Evolutionary conservation across 371 early-diverging fungal genomes (phyloP).

Genomic region (Dichotomocladium elegans): DNA sequence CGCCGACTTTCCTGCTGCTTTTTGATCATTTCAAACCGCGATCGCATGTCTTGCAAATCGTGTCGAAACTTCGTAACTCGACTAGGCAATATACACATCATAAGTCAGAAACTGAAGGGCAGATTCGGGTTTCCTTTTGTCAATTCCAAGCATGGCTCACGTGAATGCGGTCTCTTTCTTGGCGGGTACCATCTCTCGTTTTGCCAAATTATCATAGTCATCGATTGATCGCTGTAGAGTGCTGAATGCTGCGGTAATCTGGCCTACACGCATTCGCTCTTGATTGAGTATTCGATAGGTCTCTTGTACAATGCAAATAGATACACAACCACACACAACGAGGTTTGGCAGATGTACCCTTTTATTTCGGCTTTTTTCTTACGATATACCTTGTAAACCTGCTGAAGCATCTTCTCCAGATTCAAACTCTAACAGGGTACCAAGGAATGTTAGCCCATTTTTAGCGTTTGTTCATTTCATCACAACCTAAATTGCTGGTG

Average conservation of each 20-base stretch:
- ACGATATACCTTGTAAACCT: slow-evolving; percentile 54
- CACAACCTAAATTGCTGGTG: too few species aligned
- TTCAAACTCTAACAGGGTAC: slow-evolving; percentile 38
- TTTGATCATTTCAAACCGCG: slow-evolving; percentile 53
- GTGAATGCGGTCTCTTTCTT: slow-evolving; percentile 73
- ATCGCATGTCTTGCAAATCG: slow-evolving; percentile 54
- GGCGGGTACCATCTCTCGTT: slow-evolving; percentile 67
- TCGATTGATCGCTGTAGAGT: slow-evolving; percentile 67
- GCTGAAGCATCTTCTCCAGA: slow-evolving; percentile 57
- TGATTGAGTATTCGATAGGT: not conserved
- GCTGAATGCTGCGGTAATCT: slow-evolving; percentile 64
- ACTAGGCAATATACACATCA: slow-evolving; percentile 28
- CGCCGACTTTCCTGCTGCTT: slow-evolving; percentile 46
- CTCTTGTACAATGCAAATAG: not conserved
- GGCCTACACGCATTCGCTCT: slow-evolving; percentile 43
- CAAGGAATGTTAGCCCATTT: not conserved
- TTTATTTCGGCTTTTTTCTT: too few species aligned
- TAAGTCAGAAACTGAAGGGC: not conserved
- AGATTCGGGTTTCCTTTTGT: too few species aligned
- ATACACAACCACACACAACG: not conserved
- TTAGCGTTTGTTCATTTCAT: too few species aligned
- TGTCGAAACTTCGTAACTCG: slow-evolving; percentile 64
- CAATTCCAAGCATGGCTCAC: slow-evolving; percentile 50
- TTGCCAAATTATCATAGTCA: slow-evolving; percentile 70
- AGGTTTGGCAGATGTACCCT: not conserved